Base-by-base conservation (phyloP, 2,329 filamentous ascomycete genomes). In the Tricladium varicosporioides region DNA sequence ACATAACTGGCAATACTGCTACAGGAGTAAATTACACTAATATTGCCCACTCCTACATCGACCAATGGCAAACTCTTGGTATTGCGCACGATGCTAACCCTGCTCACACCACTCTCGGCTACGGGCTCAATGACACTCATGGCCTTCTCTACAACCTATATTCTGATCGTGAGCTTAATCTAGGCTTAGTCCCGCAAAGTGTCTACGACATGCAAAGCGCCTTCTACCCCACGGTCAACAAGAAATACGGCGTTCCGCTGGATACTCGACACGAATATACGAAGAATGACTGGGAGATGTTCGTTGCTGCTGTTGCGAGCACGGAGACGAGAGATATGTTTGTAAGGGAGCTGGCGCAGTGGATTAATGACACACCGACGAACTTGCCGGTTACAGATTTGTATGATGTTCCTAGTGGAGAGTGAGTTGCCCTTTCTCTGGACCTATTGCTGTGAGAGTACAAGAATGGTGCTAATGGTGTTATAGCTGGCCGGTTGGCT, bases 221-320 rank as follows among this genome's bases (percentile, higher is more conserved):
- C 56, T 95, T 90, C 80, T 96, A 96, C 76, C 78, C 80, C 45
- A 81, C 81, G 9, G 83, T 89, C 2, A 83, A 86, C 51, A 84
- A 88, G 60, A 82, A 85, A 67, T 94, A 90, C 72, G 91, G 90
- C n/a, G 79, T 95, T 0, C 87, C 91, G 0, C 84, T 96, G 9
- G 91, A 96, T 75, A 87, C 83, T 47, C 84, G 91, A 49, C 89
- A 94, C 73, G 76, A 86, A 1, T 93, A 91, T 75, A 89, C 90
- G 60, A 96, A 96, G 75, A 85, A 84, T 0, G 91, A 96, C 75
- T 96, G 91, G 91, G 85, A 92, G 69, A 85, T 94, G 70, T 92
- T 92, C 73, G 83, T 84, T 5, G 91, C 91, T n/a, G 87, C 91
- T 9, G 86, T 92, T 10, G 82, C 89, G 0, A 80, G 79, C 44